phyloP scores from a whole-genome alignment of 352 stramenopile species.

The Pythium apleroticum region DNA sequence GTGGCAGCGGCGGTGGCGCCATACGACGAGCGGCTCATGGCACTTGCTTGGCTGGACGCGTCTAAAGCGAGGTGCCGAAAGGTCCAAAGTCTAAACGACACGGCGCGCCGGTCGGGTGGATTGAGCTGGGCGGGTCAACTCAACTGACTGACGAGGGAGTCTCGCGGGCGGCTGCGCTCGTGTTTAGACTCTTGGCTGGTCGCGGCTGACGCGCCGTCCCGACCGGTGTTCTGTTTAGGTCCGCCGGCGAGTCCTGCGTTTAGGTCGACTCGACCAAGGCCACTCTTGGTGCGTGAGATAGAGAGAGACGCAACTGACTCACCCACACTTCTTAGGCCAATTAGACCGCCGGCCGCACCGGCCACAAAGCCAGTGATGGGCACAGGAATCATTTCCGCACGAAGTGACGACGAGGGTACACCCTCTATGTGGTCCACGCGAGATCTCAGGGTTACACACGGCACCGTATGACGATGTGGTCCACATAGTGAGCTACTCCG shows the following conservation, averaged over 20 bases:
- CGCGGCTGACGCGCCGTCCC: not conserved
- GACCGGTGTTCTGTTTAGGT: not conserved
- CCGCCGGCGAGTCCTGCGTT: not conserved
- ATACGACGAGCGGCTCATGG: not conserved
- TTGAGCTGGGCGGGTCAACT: not conserved
- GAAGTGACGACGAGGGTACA: not conserved
- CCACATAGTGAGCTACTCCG: not conserved
- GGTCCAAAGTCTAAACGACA: not conserved
- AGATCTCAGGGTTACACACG: not conserved
- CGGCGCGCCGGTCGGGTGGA: no score
- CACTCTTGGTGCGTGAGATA: no score
- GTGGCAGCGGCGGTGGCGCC: no score
- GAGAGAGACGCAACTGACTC: not conserved
- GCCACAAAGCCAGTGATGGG: slow-evolving; percentile 2
- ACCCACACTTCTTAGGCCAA: not conserved
- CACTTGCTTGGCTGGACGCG: not conserved
- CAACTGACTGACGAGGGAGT: slow-evolving; percentile 10
- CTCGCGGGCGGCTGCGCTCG: not conserved
- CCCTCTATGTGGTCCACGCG: not conserved
- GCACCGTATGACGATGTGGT: not conserved
- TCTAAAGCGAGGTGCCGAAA: not conserved
- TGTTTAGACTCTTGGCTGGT: not conserved
- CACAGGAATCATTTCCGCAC: slow-evolving; percentile 4
- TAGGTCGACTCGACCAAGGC: not conserved
- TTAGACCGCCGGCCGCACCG: not conserved